Conservation (phyloP, 2,329 filamentous ascomycete genomes). For the Plenodomus lindquistii region DNA sequence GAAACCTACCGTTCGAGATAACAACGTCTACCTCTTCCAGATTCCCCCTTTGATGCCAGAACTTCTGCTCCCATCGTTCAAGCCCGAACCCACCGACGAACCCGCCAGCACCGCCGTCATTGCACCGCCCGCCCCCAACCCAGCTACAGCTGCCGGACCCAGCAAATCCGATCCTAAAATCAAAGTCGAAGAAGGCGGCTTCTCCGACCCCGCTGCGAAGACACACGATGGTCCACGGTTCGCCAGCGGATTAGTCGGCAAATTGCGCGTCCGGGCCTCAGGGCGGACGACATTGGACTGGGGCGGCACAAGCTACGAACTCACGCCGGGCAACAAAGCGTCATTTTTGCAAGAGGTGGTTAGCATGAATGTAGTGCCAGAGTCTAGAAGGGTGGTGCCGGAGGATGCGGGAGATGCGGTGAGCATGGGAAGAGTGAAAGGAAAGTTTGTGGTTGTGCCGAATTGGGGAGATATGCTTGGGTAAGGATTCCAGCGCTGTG, state of each 20-base stretch:
- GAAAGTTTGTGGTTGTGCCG: conserved; percentile 66
- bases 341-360: conserved; percentile 66
- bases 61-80: conserved; percentile 49
- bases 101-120: background rate
- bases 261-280: conserved; percentile 64
- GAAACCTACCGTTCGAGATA: conserved; percentile 46
- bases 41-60: conserved; percentile 66
- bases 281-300: conserved; percentile 65
- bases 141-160: conserved; percentile 9
- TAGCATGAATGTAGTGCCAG: conserved; percentile 30
- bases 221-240: conserved; percentile 39
- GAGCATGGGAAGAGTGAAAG: conserved; percentile 65
- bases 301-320: conserved; percentile 63
- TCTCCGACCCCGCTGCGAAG: conserved; percentile 19
- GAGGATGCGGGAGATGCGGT: conserved; percentile 52
- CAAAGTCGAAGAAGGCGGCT: conserved; percentile 38
- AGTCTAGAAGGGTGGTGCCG: conserved; percentile 40
- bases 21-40: conserved; percentile 66
- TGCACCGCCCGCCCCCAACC: conserved; percentile 7
- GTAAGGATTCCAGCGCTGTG: conserved; percentile 5
- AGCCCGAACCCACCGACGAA: conserved; percentile 30
- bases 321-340: conserved; percentile 60
- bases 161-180: conserved; percentile 26
- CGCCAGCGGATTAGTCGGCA: conserved; percentile 61
- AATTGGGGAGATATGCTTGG: conserved; percentile 60